A percentile compares a stretch with the other conserved stretches of the same genome.
Evolutionary conservation across 2,329 filamentous ascomycete species (phyloP).

Genomic region (Periconia sp.): DNA sequence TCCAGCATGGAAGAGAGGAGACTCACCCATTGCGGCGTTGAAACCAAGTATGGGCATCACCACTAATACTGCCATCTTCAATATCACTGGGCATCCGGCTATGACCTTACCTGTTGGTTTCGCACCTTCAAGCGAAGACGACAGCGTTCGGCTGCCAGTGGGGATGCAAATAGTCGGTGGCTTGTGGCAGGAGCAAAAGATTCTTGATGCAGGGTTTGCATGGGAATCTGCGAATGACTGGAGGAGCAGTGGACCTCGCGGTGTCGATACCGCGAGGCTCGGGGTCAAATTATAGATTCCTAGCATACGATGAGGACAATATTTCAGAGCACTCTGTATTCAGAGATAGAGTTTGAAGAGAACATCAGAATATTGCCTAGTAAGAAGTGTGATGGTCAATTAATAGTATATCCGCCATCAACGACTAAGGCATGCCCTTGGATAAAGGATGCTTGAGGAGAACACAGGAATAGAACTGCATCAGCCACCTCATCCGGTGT

Average conservation of each 20-base stretch:
- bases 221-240: constrained; percentile 38
- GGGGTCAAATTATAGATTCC: constrained; percentile 20
- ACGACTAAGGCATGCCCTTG: constrained; percentile 56
- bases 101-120: constrained; percentile 36
- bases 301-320: background rate
- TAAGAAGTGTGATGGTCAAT: constrained; percentile 11
- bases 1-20: constrained; percentile 29
- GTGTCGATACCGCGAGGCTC: constrained; percentile 10
- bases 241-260: constrained; percentile 15
- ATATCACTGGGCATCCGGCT: constrained; percentile 39
- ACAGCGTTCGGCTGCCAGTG: constrained; percentile 38
- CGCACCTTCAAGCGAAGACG: constrained; percentile 25
- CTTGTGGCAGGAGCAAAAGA: constrained; percentile 45
- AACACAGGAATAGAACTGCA: constrained; percentile 58
- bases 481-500: constrained; percentile 62
- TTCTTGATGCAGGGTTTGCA: constrained; percentile 31
- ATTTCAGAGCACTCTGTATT: too few species aligned
- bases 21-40: constrained; percentile 33
- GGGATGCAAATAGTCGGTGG: constrained; percentile 49
- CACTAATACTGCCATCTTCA: constrained; percentile 36
- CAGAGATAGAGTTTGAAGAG: too few species aligned
- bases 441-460: constrained; percentile 61
- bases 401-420: constrained; percentile 51
- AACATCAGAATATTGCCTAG: background rate
- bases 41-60: constrained; percentile 38